phyloP scores from a whole-genome alignment of 2,329 filamentous ascomycete species.

The Parastagonospora avenae region DNA sequence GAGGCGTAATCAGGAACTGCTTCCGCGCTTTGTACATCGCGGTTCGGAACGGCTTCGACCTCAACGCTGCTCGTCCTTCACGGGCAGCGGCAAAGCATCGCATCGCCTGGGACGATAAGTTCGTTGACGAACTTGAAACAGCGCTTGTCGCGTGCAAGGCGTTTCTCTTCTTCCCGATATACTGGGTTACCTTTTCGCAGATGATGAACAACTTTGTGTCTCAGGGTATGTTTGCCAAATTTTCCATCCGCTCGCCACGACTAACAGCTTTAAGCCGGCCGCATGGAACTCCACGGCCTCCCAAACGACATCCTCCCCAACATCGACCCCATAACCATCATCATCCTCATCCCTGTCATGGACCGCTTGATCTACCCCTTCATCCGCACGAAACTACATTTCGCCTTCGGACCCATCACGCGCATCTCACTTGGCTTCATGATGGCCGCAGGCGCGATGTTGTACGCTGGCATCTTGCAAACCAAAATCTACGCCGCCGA shows the following conservation, averaged over 20 bases:
- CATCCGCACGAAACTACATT: slow-evolving; percentile 47
- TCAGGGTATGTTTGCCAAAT: slow-evolving; percentile 38
- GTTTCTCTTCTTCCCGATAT: slow-evolving; percentile 59
- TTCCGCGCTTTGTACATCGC: slow-evolving; percentile 66
- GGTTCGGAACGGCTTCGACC: slow-evolving; percentile 57
- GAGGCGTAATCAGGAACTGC: slow-evolving; percentile 44
- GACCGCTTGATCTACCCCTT: slow-evolving; percentile 54
- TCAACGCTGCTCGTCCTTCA: slow-evolving; percentile 65
- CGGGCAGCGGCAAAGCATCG: slow-evolving; percentile 37
- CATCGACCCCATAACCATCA: slow-evolving; percentile 53
- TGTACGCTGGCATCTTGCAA: slow-evolving; percentile 63
- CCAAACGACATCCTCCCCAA: slow-evolving; percentile 57
- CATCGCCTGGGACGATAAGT: slow-evolving; percentile 69
- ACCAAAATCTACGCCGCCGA: slow-evolving; percentile 59
- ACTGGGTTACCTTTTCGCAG: slow-evolving; percentile 53
- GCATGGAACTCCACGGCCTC: slow-evolving; percentile 54
- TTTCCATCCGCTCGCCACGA: not conserved
- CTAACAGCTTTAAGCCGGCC: slow-evolving; percentile 40
- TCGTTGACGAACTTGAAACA: slow-evolving; percentile 74
- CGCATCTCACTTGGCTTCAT: slow-evolving; percentile 60
- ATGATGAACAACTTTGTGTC: slow-evolving; percentile 57
- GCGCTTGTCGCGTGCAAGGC: slow-evolving; percentile 71
- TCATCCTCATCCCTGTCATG: slow-evolving; percentile 54
- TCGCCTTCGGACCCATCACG: slow-evolving; percentile 56
- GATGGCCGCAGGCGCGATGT: slow-evolving; percentile 58